Evolutionary conservation across 2,329 filamentous ascomycete species (phyloP).

Genomic region (Claviceps quebecensis): DNA sequence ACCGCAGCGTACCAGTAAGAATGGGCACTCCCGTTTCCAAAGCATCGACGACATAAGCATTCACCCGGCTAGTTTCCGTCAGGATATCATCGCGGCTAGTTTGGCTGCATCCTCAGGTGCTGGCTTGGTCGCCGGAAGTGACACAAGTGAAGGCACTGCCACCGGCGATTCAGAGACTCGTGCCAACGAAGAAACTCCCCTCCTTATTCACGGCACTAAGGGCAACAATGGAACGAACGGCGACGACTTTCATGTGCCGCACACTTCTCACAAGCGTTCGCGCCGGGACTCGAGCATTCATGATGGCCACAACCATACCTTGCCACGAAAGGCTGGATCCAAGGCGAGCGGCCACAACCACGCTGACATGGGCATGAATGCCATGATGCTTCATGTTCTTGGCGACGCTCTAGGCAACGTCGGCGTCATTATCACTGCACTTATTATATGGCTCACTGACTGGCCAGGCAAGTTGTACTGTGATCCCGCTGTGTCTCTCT

Average conservation of each 20-base stretch:
- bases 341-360: slow-evolving; percentile 63
- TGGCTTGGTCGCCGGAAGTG: slow-evolving; percentile 40
- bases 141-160: slow-evolving; percentile 33
- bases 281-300: slow-evolving; percentile 44
- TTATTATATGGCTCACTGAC: slow-evolving; percentile 82
- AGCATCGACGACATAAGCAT: slow-evolving; percentile 65
- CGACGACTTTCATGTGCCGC: slow-evolving; percentile 11
- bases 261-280: slow-evolving; percentile 12
- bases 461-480: slow-evolving; percentile 75
- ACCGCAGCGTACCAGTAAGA: slow-evolving; percentile 31
- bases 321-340: slow-evolving; percentile 48
- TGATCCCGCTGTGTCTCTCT: slow-evolving; percentile 80
- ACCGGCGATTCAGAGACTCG: slow-evolving; percentile 26
- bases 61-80: slow-evolving; percentile 78
- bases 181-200: slow-evolving; percentile 30
- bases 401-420: slow-evolving; percentile 79
- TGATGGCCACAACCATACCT: slow-evolving; percentile 64
- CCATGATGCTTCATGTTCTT: slow-evolving; percentile 61
- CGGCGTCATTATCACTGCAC: slow-evolving; percentile 68
- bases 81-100: slow-evolving; percentile 82
- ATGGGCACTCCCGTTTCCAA: slow-evolving; percentile 43
- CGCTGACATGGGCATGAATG: slow-evolving; percentile 89
- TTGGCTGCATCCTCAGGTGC: slow-evolving; percentile 35
- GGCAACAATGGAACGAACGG: slow-evolving; percentile 18
- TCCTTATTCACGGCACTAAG: slow-evolving; percentile 22